These are phyloP conservation scores for Colletotrichum zoysiae DNA, from an alignment of 2,329 filamentous ascomycete genomes.

Conservation along the genomic window DNA sequence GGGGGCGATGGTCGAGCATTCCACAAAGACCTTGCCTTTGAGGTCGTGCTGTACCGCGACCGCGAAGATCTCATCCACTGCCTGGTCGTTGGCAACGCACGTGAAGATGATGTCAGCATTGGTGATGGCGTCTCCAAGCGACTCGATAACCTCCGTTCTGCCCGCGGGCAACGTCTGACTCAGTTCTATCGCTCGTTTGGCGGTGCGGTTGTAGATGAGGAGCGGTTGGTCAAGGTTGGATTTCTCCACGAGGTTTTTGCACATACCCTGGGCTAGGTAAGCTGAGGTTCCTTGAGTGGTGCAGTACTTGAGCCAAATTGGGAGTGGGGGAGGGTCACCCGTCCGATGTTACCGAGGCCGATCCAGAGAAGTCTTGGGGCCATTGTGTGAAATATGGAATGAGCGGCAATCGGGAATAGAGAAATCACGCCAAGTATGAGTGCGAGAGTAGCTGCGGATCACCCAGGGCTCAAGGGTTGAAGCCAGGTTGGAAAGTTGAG, in stretches of 20 bases:
- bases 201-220: slow-evolving; percentile 84
- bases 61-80: slow-evolving; percentile 73
- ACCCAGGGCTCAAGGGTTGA: background rate
- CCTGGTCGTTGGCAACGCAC: slow-evolving; percentile 83
- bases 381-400: slow-evolving; percentile 53
- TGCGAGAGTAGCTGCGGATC: background rate
- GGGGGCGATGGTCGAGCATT: slow-evolving; percentile 90
- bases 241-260: slow-evolving; percentile 85
- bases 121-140: slow-evolving; percentile 74
- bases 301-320: slow-evolving; percentile 30
- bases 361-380: slow-evolving; percentile 78
- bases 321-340: slow-evolving; percentile 63
- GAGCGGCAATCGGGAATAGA: background rate
- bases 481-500: background rate
- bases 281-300: slow-evolving; percentile 39
- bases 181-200: slow-evolving; percentile 73
- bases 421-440: background rate
- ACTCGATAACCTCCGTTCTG: slow-evolving; percentile 73
- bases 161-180: slow-evolving; percentile 69
- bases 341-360: slow-evolving; percentile 89
- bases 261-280: slow-evolving; percentile 74
- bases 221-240: slow-evolving; percentile 78
- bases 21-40: slow-evolving; percentile 82
- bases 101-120: slow-evolving; percentile 84
- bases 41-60: slow-evolving; percentile 68